Evolutionary conservation across 139 green algal genomes (phyloP), one percentile per base, ranked within the genome.

Genomic region (Picochlorum costavermella): DNA sequence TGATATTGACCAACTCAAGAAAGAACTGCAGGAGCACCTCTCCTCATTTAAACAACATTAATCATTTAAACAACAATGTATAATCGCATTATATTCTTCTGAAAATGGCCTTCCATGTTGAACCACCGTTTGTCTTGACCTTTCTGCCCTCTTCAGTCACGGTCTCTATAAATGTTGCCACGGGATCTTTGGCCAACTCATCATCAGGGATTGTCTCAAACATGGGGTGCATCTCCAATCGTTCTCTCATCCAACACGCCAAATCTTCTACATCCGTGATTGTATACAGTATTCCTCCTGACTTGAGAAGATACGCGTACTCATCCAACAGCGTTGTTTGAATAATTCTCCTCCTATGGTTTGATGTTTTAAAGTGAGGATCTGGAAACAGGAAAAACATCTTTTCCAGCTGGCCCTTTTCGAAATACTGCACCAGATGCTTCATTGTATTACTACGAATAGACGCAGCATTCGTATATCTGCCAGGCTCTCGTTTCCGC

Each of bases 311-410:
- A 75, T 96, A 92, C 1, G 92, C 94, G 61, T 98, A 99, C 78
- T 98, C 93, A 1, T 82, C 86, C 37, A 95, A 78, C 36, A 98
- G 77, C 33, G 76, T 70, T 9, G 64, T 79, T 69, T 84, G 86
- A 63, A 99, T 94, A 80, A 99, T 97, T 51, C 94, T 83, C 5
- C 94, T 70, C 30, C 86, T 57, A 65, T 89, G 80, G 45, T 88
- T 94, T 50, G 68, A 43, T 4, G 66, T 74, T 76, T 95, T 95
- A 79, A 95, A 95, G 72, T 95, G 88, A 1, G 88, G 87, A 78
- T 95, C 88, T 28, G 94, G 89, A 73, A 98, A 99, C 1, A 98
- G 82, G 81, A 99, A 99, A 81, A 99, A 98, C 36, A 99, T 78
- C 75, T 97, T 97, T 37, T 82, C 81, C 25, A 98, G 82, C 84